Evolutionary conservation across 2,329 filamentous ascomycete genomes (phyloP).

Genomic region (Arthrobotrys musiformis): DNA sequence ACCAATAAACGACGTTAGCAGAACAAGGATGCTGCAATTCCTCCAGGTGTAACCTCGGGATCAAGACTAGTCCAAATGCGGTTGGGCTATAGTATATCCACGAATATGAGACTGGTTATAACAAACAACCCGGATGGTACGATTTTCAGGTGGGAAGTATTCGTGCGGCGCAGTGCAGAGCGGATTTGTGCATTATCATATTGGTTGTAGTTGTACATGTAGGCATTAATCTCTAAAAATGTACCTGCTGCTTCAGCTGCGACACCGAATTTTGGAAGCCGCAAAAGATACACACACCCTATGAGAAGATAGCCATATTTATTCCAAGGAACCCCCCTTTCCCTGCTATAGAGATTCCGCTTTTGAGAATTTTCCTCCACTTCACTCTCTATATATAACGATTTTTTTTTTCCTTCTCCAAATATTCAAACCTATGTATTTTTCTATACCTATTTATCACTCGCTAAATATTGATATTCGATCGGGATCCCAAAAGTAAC

Average conservation of each 20-base stretch:
- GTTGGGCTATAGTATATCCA: not conserved
- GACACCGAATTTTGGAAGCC: not conserved
- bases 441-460: not conserved
- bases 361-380: not conserved
- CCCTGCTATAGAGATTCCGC: not conserved
- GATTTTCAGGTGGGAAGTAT: slow-evolving; percentile 5
- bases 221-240: not conserved
- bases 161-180: too few species aligned
- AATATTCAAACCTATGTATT: not conserved
- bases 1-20: not conserved
- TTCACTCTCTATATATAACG: too few species aligned
- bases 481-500: not conserved
- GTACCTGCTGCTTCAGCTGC: not conserved
- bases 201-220: not conserved
- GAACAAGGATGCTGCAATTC: not conserved
- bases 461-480: not conserved
- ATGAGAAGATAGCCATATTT: not conserved
- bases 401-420: not conserved
- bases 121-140: not conserved
- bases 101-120: not conserved
- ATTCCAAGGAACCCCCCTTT: not conserved
- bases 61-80: not conserved
- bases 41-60: not conserved
- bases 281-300: not conserved
- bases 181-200: not conserved